Conservation (phyloP, 768 basidiomycete species). For the Rubroboletus pulcherrimus region DNA sequence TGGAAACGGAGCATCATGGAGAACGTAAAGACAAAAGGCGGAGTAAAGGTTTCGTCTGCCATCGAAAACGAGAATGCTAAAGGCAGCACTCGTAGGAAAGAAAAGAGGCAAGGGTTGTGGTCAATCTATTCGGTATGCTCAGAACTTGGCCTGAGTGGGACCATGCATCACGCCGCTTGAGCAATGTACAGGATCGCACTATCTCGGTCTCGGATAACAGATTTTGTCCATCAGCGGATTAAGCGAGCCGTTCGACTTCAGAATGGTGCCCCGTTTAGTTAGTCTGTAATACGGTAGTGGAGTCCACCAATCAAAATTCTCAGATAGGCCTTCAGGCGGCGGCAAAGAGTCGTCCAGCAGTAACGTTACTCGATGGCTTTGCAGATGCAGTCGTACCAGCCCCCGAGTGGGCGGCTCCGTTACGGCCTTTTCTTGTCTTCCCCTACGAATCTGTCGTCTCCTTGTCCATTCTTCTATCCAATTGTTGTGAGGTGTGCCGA, state of each 20-base stretch:
- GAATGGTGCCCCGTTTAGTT: too few relatives aligned
- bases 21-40: constrained; percentile 14
- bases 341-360: too few relatives aligned
- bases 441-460: neutral
- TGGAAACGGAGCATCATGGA: constrained; percentile 23
- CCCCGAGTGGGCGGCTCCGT: too few relatives aligned
- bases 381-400: neutral
- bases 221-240: too few relatives aligned
- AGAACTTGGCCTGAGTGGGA: constrained; percentile 19
- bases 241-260: too few relatives aligned
- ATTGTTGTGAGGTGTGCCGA: neutral
- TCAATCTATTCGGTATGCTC: constrained; percentile 29
- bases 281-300: too few relatives aligned
- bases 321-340: too few relatives aligned
- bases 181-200: neutral
- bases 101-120: constrained; percentile 25
- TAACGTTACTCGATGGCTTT: too few relatives aligned
- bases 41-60: constrained; percentile 8
- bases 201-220: neutral
- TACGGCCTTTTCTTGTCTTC: neutral
- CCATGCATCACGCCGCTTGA: constrained; percentile 3
- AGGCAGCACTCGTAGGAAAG: constrained; percentile 11
- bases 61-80: constrained; percentile 12
- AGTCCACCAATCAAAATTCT: too few relatives aligned
- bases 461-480: neutral